These are phyloP conservation scores for Alternaria gaisen DNA, from an alignment of 2,329 filamentous ascomycete species.

Conservation along the genomic window DNA sequence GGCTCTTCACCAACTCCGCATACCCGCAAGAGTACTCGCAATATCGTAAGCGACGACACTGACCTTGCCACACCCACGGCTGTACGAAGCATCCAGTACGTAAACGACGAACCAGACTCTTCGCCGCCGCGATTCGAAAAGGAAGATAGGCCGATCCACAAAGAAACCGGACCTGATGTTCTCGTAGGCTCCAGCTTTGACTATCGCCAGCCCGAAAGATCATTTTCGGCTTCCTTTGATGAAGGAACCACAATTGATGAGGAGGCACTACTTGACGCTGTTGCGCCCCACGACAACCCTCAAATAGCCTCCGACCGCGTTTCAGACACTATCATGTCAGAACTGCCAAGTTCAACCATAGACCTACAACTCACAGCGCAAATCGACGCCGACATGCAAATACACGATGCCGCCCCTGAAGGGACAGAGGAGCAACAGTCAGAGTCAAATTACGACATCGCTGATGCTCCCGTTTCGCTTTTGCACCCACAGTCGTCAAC, in stretches of 20 bases:
- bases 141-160: neutral
- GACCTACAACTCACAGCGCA: slow-evolving; percentile 48
- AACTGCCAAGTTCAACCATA: slow-evolving; percentile 42
- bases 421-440: slow-evolving; percentile 13
- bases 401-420: slow-evolving; percentile 21
- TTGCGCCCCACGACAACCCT: slow-evolving; percentile 15
- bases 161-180: slow-evolving; percentile 9
- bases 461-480: slow-evolving; percentile 26
- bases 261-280: slow-evolving; percentile 28
- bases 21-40: slow-evolving; percentile 36
- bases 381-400: slow-evolving; percentile 46
- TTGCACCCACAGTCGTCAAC: slow-evolving; percentile 24
- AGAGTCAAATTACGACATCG: slow-evolving; percentile 33
- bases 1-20: slow-evolving; percentile 51
- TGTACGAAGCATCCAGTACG: slow-evolving; percentile 31
- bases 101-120: slow-evolving; percentile 43
- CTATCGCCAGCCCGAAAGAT: slow-evolving; percentile 24
- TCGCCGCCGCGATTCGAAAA: slow-evolving; percentile 48
- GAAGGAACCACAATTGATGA: slow-evolving; percentile 48
- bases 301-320: slow-evolving; percentile 5
- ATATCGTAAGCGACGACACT: slow-evolving; percentile 38
- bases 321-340: slow-evolving; percentile 29
- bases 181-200: slow-evolving; percentile 33
- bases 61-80: slow-evolving; percentile 41
- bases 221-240: slow-evolving; percentile 37